phyloP scores from a whole-genome alignment of 192 early-diverging fungal genomes.

The Chytriomyces hyalinus region DNA sequence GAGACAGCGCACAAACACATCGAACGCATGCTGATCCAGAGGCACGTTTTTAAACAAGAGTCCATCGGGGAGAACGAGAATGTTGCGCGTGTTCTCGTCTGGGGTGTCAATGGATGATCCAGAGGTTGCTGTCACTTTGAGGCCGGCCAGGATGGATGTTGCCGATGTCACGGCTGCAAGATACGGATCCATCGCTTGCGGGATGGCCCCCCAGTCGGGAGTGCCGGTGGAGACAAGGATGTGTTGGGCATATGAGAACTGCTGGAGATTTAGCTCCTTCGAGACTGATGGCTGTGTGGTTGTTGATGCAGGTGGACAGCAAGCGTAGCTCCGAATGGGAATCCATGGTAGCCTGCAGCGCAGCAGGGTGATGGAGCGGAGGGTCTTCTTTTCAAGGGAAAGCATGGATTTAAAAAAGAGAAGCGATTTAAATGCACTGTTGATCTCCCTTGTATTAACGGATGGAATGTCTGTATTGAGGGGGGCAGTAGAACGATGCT shows the following conservation, averaged over 20 bases:
- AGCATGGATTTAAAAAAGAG: too few relatives aligned
- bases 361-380: too few relatives aligned
- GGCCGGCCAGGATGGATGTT: constrained; percentile 10
- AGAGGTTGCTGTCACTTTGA: constrained; percentile 23
- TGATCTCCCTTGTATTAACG: too few relatives aligned
- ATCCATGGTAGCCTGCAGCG: too few relatives aligned
- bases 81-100: not conserved
- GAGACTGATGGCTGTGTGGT: too few relatives aligned
- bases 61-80: constrained; percentile 16
- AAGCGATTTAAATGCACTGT: too few relatives aligned
- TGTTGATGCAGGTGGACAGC: too few relatives aligned
- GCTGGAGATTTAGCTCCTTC: not conserved
- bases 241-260: not conserved
- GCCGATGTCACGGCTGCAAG: not conserved
- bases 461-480: too few relatives aligned
- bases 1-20: constrained; percentile 10
- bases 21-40: constrained; percentile 1
- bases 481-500: too few relatives aligned
- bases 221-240: not conserved
- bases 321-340: too few relatives aligned
- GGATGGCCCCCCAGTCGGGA: not conserved
- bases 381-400: too few relatives aligned
- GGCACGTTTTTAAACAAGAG: constrained; percentile 2
- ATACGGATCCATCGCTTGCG: constrained; percentile 2
- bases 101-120: not conserved